Evolutionary conservation across 73 alveolate species (phyloP).

Genomic region (Tetrahymena thermophila): DNA sequence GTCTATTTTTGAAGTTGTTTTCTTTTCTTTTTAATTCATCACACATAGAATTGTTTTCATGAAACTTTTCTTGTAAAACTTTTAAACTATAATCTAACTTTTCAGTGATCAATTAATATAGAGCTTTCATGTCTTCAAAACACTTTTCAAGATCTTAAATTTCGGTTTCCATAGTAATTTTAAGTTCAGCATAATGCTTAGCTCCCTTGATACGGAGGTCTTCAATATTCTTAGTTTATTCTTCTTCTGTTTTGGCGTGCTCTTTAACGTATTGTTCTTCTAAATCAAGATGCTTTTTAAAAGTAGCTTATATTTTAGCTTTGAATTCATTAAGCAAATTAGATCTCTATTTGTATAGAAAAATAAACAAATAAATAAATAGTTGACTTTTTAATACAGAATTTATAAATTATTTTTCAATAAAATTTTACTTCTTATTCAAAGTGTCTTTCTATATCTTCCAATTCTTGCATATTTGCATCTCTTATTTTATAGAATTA

Average conservation of each 20-base stretch:
- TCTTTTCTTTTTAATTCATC: slow-evolving; percentile 52
- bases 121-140: slow-evolving; percentile 86
- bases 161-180: slow-evolving; percentile 72
- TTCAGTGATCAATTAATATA: slow-evolving; percentile 65
- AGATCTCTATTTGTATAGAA: slow-evolving; percentile 42
- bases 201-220: slow-evolving; percentile 67
- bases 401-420: not conserved
- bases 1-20: slow-evolving; percentile 53
- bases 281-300: slow-evolving; percentile 58
- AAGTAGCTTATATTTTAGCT: slow-evolving; percentile 57
- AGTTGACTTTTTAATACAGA: not conserved
- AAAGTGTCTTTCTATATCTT: slow-evolving; percentile 71
- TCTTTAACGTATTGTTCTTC: slow-evolving; percentile 58
- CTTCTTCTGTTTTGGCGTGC: slow-evolving; percentile 67
- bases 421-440: slow-evolving; percentile 38
- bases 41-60: slow-evolving; percentile 51
- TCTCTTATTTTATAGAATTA: slow-evolving; percentile 68
- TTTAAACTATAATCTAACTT: slow-evolving; percentile 71
- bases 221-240: slow-evolving; percentile 64
- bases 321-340: slow-evolving; percentile 48
- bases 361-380: not conserved
- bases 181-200: slow-evolving; percentile 64
- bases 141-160: slow-evolving; percentile 67
- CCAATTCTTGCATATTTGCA: slow-evolving; percentile 60
- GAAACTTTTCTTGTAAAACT: slow-evolving; percentile 64